Percentiles rank a stretch among this genome's conserved stretches.
Conservation (phyloP, 2,329 filamentous ascomycete genomes). For the Hypoxylon sp. region DNA sequence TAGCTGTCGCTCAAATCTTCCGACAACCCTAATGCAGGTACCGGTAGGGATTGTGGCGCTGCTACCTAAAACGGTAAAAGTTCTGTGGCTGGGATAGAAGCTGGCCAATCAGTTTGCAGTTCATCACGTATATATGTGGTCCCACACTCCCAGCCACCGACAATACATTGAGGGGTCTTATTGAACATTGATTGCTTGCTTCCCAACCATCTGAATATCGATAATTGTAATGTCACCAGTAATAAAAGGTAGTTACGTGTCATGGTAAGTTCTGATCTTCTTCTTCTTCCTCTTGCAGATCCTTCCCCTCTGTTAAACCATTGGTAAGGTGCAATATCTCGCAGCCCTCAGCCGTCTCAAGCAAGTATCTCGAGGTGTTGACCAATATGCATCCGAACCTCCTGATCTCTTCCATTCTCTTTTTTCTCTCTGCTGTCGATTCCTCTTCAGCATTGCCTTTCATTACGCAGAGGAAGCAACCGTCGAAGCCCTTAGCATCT, state of each 20-base stretch:
- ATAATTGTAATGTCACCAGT: conserved; percentile 60
- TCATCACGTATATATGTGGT: no score
- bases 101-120: conserved; percentile 8
- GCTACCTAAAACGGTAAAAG: conserved; percentile 14
- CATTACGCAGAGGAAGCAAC: conserved; percentile 35
- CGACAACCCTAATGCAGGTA: conserved; percentile 26
- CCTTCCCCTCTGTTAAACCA: conserved; percentile 29
- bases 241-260: conserved; percentile 37
- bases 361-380: conserved; percentile 37
- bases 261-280: conserved; percentile 18
- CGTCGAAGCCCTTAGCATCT: conserved; percentile 46
- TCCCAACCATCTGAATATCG: conserved; percentile 47
- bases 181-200: conserved; percentile 14
- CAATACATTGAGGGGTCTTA: not conserved
- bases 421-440: conserved; percentile 44
- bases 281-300: conserved; percentile 33
- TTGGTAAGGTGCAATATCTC: conserved; percentile 33
- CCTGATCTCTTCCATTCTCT: conserved; percentile 48
- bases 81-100: conserved; percentile 23
- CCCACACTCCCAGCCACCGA: conserved; percentile 18
- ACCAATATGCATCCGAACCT: conserved; percentile 54
- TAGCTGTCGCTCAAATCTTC: not conserved
- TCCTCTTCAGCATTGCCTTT: conserved; percentile 52
- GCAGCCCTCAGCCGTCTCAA: conserved; percentile 41
- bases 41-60: conserved; percentile 11